A percentile compares a stretch with the other conserved stretches of the same genome.
Evolutionary conservation across 345 rosid genomes (phyloP).

Genomic region (Angophora floribunda): DNA sequence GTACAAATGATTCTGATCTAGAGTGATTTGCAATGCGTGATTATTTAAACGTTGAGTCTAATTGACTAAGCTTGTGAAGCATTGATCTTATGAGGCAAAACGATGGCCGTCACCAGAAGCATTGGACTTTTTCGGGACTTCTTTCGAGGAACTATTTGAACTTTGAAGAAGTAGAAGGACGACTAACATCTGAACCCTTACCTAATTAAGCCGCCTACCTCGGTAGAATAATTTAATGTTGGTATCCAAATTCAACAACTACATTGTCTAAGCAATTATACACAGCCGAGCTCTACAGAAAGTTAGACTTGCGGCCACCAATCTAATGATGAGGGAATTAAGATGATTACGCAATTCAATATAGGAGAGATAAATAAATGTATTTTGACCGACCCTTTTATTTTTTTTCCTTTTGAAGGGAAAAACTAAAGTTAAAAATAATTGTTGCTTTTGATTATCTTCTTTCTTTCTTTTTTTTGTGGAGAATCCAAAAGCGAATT

Average conservation of each 20-base stretch:
- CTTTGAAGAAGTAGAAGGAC: background rate
- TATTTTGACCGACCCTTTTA: background rate
- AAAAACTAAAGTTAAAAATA: background rate
- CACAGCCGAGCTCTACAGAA: background rate
- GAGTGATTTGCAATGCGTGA: background rate
- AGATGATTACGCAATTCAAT: background rate
- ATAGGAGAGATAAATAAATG: background rate
- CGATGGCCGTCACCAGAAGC: background rate
- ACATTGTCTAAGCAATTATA: background rate
- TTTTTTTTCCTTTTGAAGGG: background rate
- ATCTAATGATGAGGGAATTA: background rate
- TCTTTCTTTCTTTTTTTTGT: background rate
- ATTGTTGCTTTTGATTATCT: background rate
- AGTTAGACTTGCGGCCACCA: background rate
- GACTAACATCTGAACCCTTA: background rate
- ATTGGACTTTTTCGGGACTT: background rate
- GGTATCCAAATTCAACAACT: background rate
- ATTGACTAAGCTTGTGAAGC: background rate
- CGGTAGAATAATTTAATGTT: background rate
- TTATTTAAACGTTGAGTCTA: background rate
- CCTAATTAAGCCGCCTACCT: background rate
- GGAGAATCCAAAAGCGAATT: background rate
- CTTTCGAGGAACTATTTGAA: background rate
- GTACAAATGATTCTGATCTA: background rate
- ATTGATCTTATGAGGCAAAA: background rate